These are phyloP conservation scores for Globisporangium yorkense DNA, from an alignment of 352 stramenopile genomes.

Conservation along the genomic window DNA sequence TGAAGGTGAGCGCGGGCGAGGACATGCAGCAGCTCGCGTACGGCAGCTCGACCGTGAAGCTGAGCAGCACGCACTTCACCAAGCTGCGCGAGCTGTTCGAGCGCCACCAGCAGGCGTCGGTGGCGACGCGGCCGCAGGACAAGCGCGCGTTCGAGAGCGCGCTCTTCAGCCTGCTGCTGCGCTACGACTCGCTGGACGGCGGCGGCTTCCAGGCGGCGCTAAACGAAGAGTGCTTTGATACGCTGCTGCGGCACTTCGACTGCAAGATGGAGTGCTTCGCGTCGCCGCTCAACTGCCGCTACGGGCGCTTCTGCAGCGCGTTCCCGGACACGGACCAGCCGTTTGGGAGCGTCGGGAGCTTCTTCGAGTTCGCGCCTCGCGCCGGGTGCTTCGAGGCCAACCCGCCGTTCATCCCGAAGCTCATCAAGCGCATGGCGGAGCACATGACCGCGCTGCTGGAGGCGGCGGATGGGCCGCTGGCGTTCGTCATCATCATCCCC, in stretches of 20 bases:
- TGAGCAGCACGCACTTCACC: conserved; percentile 75
- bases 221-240: conserved; percentile 90
- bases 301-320: conserved; percentile 86
- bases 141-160: conserved; percentile 55
- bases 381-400: conserved; percentile 92
- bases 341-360: conserved; percentile 91
- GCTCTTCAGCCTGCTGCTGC: conserved; percentile 86
- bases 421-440: conserved; percentile 89
- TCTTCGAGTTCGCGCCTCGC: conserved; percentile 90
- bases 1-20: conserved; percentile 30
- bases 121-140: conserved; percentile 14
- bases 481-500: conserved; percentile 92
- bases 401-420: conserved; percentile 90
- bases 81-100: conserved; percentile 87
- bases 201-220: conserved; percentile 90
- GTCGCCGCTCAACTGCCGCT: conserved; percentile 92
- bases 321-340: conserved; percentile 83
- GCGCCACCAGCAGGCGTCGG: conserved; percentile 25
- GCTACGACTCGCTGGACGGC: conserved; percentile 92
- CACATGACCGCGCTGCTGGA: conserved; percentile 84
- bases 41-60: conserved; percentile 61
- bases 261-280: conserved; percentile 93
- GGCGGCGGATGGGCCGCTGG: conserved; percentile 52
- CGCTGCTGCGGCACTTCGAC: conserved; percentile 87
- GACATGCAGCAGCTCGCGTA: conserved; percentile 51